Evolutionary conservation across 495 filamentous ascomycete genomes (phyloP).

Genomic region (Lasiosphaeria ovina): DNA sequence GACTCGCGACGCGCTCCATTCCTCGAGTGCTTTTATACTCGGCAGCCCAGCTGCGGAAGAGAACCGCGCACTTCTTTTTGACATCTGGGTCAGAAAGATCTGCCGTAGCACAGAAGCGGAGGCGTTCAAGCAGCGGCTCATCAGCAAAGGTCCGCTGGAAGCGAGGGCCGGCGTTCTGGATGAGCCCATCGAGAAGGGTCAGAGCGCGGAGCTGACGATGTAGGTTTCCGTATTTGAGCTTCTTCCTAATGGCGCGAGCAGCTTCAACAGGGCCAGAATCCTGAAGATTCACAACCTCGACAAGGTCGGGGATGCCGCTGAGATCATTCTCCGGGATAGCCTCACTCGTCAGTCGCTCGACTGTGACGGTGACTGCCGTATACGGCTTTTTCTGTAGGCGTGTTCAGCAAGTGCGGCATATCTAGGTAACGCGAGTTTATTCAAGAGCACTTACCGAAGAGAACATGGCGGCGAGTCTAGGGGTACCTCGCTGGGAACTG

Average conservation of each 20-base stretch:
- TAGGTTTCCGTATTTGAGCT: slow-evolving; percentile 95
- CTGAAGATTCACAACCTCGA: slow-evolving; percentile 91
- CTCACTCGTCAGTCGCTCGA: slow-evolving; percentile 88
- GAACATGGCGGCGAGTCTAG: slow-evolving; percentile 33
- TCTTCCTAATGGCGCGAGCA: slow-evolving; percentile 90
- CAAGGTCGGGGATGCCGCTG: slow-evolving; percentile 86
- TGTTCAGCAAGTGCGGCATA: slow-evolving; percentile 12
- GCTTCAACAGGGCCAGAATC: slow-evolving; percentile 84
- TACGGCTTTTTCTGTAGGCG: slow-evolving; percentile 80
- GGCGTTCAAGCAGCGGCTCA: slow-evolving; percentile 87
- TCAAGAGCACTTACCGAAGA: slow-evolving; percentile 32
- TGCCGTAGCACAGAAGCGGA: slow-evolving; percentile 84
- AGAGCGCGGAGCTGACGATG: slow-evolving; percentile 90
- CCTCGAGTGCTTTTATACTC: slow-evolving; percentile 80
- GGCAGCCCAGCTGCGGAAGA: slow-evolving; percentile 85
- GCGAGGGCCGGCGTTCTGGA: slow-evolving; percentile 87
- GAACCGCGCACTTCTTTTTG: slow-evolving; percentile 75
- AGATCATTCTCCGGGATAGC: slow-evolving; percentile 87
- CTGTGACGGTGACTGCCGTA: slow-evolving; percentile 88
- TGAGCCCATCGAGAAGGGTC: slow-evolving; percentile 86
- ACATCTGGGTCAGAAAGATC: slow-evolving; percentile 81
- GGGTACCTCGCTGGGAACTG: neutral
- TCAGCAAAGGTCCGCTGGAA: slow-evolving; percentile 89
- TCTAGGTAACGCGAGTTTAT: slow-evolving; percentile 4
- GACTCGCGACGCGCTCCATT: slow-evolving; percentile 70